phyloP scores from a whole-genome alignment of 2,329 filamentous ascomycete genomes.

The Bipolaris zeicola region DNA sequence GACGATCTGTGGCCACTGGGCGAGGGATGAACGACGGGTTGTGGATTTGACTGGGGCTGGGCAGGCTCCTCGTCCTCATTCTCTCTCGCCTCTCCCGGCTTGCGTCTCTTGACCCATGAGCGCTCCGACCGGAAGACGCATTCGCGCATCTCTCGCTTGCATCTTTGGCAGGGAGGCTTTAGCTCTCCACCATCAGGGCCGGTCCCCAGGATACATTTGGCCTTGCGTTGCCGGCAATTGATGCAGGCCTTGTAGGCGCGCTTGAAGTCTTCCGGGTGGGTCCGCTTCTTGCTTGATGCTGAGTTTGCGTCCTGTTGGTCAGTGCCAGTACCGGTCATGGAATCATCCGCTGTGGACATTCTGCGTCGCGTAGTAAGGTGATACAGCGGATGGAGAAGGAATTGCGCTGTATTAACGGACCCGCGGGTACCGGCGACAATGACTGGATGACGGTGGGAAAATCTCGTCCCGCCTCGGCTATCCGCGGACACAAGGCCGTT shows the following conservation, averaged over 20 bases:
- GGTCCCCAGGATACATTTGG: conserved; percentile 57
- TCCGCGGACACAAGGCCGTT: conserved; percentile 5
- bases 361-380: conserved; percentile 22
- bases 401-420: conserved; percentile 22
- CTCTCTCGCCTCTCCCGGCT: conserved; percentile 38
- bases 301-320: conserved; percentile 25
- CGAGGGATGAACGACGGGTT: conserved; percentile 20
- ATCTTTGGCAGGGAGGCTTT: conserved; percentile 55
- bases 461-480: conserved; percentile 37
- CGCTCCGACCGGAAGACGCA: conserved; percentile 54
- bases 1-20: conserved; percentile 31
- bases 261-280: conserved; percentile 53
- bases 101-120: conserved; percentile 47
- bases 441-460: conserved; percentile 38
- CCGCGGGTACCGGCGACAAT: conserved; percentile 27
- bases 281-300: conserved; percentile 38
- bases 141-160: conserved; percentile 57
- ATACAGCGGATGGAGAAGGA: conserved; percentile 39
- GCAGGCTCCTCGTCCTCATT: conserved; percentile 26
- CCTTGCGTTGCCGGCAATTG: conserved; percentile 59
- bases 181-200: conserved; percentile 50
- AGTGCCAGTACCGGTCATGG: conserved; percentile 13
- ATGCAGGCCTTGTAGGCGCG: conserved; percentile 62
- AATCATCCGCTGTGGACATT: conserved; percentile 25
- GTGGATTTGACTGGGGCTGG: conserved; percentile 15